Conservation (phyloP, 257 asterid genomes). For the Thymus quinquecostatus region DNA sequence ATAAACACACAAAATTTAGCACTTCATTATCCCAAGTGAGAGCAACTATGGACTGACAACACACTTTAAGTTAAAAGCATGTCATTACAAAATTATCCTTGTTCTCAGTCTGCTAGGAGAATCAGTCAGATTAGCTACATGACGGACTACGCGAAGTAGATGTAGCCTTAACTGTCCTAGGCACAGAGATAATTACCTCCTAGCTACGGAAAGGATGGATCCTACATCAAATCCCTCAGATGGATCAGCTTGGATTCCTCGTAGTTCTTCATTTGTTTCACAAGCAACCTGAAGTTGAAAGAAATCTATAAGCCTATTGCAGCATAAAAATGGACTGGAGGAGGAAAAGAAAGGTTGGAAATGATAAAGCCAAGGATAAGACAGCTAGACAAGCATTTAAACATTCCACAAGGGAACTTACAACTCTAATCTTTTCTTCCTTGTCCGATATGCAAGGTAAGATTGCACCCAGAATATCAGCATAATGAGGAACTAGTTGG, state of each 20-base stretch:
- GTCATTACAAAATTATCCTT: slow-evolving; percentile 12
- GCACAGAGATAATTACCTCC: slow-evolving; percentile 58
- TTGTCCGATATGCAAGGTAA: slow-evolving; percentile 97
- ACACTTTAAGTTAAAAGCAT: slow-evolving; percentile 7
- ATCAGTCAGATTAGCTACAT: slow-evolving; percentile 12
- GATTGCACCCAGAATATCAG: slow-evolving; percentile 95
- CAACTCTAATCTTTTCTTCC: slow-evolving; percentile 97
- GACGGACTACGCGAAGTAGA: background rate
- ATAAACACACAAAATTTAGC: slow-evolving; percentile 26
- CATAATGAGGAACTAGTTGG: slow-evolving; percentile 94
- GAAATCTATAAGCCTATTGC: slow-evolving; percentile 29
- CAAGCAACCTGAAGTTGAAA: slow-evolving; percentile 76
- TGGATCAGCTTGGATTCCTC: slow-evolving; percentile 82
- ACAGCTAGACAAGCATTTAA: slow-evolving; percentile 18
- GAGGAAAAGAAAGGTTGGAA: slow-evolving; percentile 19
- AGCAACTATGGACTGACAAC: slow-evolving; percentile 11
- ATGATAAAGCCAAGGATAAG: slow-evolving; percentile 20
- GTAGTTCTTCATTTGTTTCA: slow-evolving; percentile 96
- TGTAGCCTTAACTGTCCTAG: slow-evolving; percentile 22
- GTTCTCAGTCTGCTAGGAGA: slow-evolving; percentile 18
- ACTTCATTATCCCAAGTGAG: background rate
- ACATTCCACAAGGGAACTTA: slow-evolving; percentile 45
- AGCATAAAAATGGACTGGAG: slow-evolving; percentile 8
- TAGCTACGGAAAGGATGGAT: slow-evolving; percentile 84
- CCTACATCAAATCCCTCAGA: slow-evolving; percentile 89